A percentile compares a stretch with the other conserved stretches of the same genome.
phyloP scores from a whole-genome alignment of 495 filamentous ascomycete species.

The Penicillium herquei region DNA sequence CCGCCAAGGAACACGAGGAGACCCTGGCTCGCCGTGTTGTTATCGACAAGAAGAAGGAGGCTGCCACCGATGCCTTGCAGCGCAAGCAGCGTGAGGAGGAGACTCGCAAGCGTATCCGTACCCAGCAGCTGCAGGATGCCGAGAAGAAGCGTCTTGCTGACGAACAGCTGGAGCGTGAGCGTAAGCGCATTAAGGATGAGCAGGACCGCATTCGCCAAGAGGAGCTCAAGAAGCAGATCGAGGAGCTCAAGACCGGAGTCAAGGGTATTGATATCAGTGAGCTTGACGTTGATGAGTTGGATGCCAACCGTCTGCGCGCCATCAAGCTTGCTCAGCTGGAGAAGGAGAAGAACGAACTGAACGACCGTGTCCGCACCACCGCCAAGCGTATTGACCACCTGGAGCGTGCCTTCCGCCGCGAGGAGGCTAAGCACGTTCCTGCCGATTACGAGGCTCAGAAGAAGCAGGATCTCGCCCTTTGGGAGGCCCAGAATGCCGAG shows the following conservation, averaged over 20 bases:
- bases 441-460: conserved; percentile 85
- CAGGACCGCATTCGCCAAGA: conserved; percentile 87
- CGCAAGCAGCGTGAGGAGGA: conserved; percentile 91
- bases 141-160: conserved; percentile 83
- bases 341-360: conserved; percentile 93
- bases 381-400: conserved; percentile 96
- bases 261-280: conserved; percentile 76
- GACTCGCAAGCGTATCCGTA: conserved; percentile 74
- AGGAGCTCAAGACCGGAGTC: conserved; percentile 84
- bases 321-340: conserved; percentile 95
- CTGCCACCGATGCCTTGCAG: conserved; percentile 78
- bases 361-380: conserved; percentile 84
- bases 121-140: conserved; percentile 81
- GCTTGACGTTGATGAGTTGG: conserved; percentile 80
- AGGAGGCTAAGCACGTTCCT: conserved; percentile 87
- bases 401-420: conserved; percentile 92
- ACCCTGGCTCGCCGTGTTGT: conserved; percentile 81
- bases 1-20: conserved; percentile 88
- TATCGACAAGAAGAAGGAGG: conserved; percentile 95
- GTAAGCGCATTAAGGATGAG: conserved; percentile 83
- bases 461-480: conserved; percentile 73
- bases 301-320: conserved; percentile 82
- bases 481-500: conserved; percentile 73
- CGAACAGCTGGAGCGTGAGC: conserved; percentile 87
- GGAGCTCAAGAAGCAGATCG: conserved; percentile 92